Conservation (phyloP, 768 basidiomycete genomes). For the Leccinum sublutescens region DNA sequence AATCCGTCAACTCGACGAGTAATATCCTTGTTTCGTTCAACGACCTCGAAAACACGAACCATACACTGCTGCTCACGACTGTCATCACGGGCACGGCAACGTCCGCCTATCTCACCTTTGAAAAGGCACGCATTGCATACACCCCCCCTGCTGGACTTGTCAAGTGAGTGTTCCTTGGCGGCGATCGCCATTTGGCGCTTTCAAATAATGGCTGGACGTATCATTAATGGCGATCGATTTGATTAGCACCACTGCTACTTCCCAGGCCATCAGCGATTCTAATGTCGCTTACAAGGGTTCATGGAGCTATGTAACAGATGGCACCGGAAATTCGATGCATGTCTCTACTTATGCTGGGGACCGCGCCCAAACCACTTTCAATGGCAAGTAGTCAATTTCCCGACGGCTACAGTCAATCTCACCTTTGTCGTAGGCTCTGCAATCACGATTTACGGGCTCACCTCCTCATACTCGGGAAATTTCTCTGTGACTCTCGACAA, state of each 20-base stretch:
- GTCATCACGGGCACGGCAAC: slow-evolving; percentile 35
- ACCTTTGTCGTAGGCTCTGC: slow-evolving; percentile 49
- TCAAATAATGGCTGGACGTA: slow-evolving; percentile 6
- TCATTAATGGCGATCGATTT: slow-evolving; percentile 24
- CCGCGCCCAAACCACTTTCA: slow-evolving; percentile 41
- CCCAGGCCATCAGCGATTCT: slow-evolving; percentile 42
- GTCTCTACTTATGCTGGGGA: slow-evolving; percentile 45
- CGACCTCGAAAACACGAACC: slow-evolving; percentile 46
- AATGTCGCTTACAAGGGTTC: slow-evolving; percentile 50
- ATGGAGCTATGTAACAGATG: slow-evolving; percentile 48
- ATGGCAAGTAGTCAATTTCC: slow-evolving; percentile 38
- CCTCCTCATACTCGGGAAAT: slow-evolving; percentile 54
- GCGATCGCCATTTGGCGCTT: slow-evolving; percentile 4
- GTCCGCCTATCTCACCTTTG: slow-evolving; percentile 51
- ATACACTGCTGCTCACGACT: slow-evolving; percentile 56
- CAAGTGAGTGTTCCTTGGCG: slow-evolving; percentile 35
- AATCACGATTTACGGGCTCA: slow-evolving; percentile 57
- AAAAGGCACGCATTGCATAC: slow-evolving; percentile 52
- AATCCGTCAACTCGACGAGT: slow-evolving; percentile 26
- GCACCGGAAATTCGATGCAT: slow-evolving; percentile 30
- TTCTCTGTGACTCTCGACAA: slow-evolving; percentile 60
- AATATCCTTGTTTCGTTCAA: slow-evolving; percentile 50
- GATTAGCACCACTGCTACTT: slow-evolving; percentile 35
- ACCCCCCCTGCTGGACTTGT: slow-evolving; percentile 28
- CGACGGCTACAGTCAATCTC: not conserved